Conservation (phyloP, 1,284 basidiomycete species). For the Afroboletus lepidellus region DNA sequence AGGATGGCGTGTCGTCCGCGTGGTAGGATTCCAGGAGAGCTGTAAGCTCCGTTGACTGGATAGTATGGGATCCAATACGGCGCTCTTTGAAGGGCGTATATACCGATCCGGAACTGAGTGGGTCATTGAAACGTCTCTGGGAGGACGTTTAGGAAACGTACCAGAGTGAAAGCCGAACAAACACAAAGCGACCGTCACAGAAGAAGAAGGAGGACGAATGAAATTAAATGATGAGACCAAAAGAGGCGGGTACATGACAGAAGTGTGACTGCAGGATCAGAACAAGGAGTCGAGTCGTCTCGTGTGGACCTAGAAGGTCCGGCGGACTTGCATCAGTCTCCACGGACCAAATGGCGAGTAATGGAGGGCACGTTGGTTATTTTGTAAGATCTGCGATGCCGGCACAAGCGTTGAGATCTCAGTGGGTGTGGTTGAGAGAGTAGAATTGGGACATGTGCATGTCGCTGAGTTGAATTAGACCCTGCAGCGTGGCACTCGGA, state of each 20-base stretch:
- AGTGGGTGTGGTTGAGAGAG: slow-evolving; percentile 19
- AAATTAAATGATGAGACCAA: slow-evolving; percentile 34
- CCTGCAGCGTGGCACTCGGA: slow-evolving; percentile 26
- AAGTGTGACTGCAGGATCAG: slow-evolving; percentile 26
- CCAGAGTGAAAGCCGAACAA: slow-evolving; percentile 25
- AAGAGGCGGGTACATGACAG: slow-evolving; percentile 26
- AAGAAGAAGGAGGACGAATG: slow-evolving; percentile 22
- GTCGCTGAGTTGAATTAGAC: slow-evolving; percentile 30
- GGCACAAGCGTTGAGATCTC: slow-evolving; percentile 14
- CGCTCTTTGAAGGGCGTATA: slow-evolving; percentile 22
- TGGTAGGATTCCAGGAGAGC: slow-evolving; percentile 18
- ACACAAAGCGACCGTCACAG: slow-evolving; percentile 32
- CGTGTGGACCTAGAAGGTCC: slow-evolving; percentile 4
- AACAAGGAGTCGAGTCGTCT: slow-evolving; percentile 17
- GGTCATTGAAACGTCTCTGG: slow-evolving; percentile 27
- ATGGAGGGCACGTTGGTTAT: slow-evolving; percentile 20
- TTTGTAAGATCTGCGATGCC: slow-evolving; percentile 28
- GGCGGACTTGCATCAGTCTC: slow-evolving; percentile 20
- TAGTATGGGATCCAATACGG: slow-evolving; percentile 19
- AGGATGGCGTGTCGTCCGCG: slow-evolving; percentile 33
- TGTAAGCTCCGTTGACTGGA: slow-evolving; percentile 18
- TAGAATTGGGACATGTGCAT: slow-evolving; percentile 17
- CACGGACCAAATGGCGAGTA: slow-evolving; percentile 21
- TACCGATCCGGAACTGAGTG: slow-evolving; percentile 29
- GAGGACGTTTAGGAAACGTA: slow-evolving; percentile 30